Percentiles rank a stretch among this genome's conserved stretches.
Conservation (phyloP, 148 eudicot genomes). For the Fagopyrum tataricum region DNA sequence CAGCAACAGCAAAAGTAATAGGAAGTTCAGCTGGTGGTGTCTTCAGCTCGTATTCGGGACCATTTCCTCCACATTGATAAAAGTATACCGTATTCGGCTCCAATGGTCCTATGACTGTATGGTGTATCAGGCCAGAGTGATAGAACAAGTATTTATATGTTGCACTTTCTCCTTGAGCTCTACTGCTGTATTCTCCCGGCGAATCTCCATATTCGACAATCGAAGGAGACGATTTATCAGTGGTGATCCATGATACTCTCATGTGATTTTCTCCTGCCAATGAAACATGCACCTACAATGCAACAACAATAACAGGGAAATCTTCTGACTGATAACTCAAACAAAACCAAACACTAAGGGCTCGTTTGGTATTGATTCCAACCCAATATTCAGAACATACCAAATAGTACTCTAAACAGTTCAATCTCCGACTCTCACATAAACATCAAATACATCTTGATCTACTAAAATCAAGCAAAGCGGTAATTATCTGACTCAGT, state of each 20-base stretch:
- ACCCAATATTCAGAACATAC: too few species aligned
- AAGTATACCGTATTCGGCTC: conserved; percentile 56
- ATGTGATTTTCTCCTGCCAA: conserved; percentile 78
- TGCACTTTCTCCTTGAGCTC: conserved; percentile 66
- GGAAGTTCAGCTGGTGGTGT: conserved; percentile 86
- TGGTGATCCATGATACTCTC: conserved; percentile 81
- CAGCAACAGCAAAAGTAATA: conserved; percentile 79
- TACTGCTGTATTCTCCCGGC: conserved; percentile 46
- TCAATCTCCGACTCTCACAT: too few species aligned
- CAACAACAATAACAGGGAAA: background rate
- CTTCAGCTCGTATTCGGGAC: conserved; percentile 63
- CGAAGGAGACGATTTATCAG: conserved; percentile 60
- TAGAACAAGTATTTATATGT: conserved; percentile 62
- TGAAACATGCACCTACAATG: conserved; percentile 84
- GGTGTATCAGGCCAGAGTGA: conserved; percentile 77
- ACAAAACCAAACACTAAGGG: too few species aligned
- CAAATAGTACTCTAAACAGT: too few species aligned
- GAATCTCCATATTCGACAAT: conserved; percentile 79
- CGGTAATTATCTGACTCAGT: background rate
- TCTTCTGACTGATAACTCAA: background rate
- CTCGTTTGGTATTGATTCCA: too few species aligned
- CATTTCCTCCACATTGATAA: conserved; percentile 80
- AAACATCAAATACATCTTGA: background rate
- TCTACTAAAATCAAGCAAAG: background rate
- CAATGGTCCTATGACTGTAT: conserved; percentile 85